Evolutionary conservation across 1,284 basidiomycete genomes (phyloP).

Genomic region (Ceratobasidium sp.): DNA sequence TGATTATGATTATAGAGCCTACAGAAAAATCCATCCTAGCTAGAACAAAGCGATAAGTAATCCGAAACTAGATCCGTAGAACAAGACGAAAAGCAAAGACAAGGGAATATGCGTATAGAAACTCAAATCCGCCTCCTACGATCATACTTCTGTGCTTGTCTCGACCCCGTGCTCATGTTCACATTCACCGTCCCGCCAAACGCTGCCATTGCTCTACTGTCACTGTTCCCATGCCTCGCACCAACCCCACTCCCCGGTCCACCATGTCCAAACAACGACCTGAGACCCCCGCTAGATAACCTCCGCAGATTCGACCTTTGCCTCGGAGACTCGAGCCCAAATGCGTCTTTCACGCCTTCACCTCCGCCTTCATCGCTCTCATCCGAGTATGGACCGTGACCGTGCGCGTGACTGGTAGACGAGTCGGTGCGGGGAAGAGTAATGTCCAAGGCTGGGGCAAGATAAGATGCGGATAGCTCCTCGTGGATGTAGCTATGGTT

Average conservation of each 20-base stretch:
- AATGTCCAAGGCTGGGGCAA: neutral
- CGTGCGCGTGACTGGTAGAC: neutral
- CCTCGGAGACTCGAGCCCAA: slow-evolving; percentile 36
- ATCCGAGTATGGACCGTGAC: slow-evolving; percentile 16
- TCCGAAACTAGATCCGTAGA: neutral
- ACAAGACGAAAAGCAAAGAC: neutral
- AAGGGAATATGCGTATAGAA: neutral
- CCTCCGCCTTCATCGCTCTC: slow-evolving; percentile 32
- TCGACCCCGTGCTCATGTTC: slow-evolving; percentile 31
- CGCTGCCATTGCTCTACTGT: slow-evolving; percentile 25
- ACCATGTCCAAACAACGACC: slow-evolving; percentile 23
- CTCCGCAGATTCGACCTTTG: neutral
- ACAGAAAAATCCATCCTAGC: neutral
- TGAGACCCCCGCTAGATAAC: slow-evolving; percentile 21
- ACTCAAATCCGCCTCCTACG: slow-evolving; percentile 30
- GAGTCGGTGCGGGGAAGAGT: neutral
- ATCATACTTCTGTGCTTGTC: slow-evolving; percentile 14
- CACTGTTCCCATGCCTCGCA: slow-evolving; percentile 7
- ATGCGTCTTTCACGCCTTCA: slow-evolving; percentile 6
- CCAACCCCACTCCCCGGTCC: neutral
- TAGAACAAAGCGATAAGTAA: slow-evolving; percentile 1
- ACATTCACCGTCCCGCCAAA: slow-evolving; percentile 39
- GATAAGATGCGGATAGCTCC: slow-evolving; percentile 11
- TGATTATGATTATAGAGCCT: neutral
- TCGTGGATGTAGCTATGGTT: slow-evolving; percentile 6